Evolutionary conservation across 768 basidiomycete genomes (phyloP), one percentile per base, ranked within the genome.

Genomic region (Ramaria rubella): DNA sequence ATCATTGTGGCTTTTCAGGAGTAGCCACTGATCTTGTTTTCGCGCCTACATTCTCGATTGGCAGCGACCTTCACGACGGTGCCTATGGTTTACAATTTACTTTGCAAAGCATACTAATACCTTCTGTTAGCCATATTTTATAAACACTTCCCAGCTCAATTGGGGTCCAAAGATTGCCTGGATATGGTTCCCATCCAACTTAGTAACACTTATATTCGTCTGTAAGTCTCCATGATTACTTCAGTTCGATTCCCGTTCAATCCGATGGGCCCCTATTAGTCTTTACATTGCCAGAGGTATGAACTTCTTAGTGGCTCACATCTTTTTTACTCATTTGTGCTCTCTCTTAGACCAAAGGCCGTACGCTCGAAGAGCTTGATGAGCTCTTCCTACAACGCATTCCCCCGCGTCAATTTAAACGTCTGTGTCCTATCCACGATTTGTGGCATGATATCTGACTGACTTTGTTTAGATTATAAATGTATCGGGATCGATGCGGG

Each of bases 101-200:
- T 57, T 8, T 24, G 33, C 27, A n/a, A 38, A 11, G n/a, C 36
- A 11, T 11, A 38, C 36, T 38, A n/a, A n/a, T 38, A 11, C n/a
- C 36, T 60, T 57, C 55, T 55, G 54, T 0, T 52, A 50, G 5
- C 61, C 61, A 3, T 45, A 52, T 31, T 62, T 56, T 45, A 24
- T 54, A 29, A 61, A 58, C 38, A 27, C 60, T 4, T 46, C 58
- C 19, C 50, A 44, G 27, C 42, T 59, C 15, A 59, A 59, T 43
- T 52, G 51, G 14, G 58, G 58, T 24, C 50, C 31, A n/a, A 59
- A 55, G 26, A 52, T 59, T 29, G 52, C 52, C 26, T 59, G 58
- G 58, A 55, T 59, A 31, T 59, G 52, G 40, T 51, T 31, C n/a
- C 58, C 58, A 34, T 44, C 53, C 15, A 59, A 59, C 34, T 21